These are phyloP conservation scores for Begonia fuchsioides DNA, from an alignment of 306 rosid genomes.

Conservation along the genomic window DNA sequence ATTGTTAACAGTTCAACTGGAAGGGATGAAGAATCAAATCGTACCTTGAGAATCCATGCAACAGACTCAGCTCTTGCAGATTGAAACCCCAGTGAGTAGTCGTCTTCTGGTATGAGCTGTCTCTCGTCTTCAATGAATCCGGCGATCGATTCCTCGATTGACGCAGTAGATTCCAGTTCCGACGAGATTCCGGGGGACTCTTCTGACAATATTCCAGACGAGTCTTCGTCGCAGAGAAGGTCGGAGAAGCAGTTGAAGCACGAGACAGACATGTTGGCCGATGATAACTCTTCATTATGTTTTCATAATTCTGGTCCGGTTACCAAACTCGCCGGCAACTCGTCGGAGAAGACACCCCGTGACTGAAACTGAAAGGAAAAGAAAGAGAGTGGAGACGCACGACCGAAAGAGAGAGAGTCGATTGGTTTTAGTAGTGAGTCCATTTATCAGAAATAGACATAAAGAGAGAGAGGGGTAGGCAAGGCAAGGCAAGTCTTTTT, in stretches of 20 bases:
- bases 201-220: slow-evolving; percentile 45
- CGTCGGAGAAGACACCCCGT: slow-evolving; percentile 8
- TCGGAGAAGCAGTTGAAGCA: slow-evolving; percentile 46
- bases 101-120: slow-evolving; percentile 65
- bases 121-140: slow-evolving; percentile 68
- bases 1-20: neutral
- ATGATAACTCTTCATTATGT: slow-evolving; percentile 36
- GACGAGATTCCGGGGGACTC: slow-evolving; percentile 56
- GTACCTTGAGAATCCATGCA: slow-evolving; percentile 98
- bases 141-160: slow-evolving; percentile 56
- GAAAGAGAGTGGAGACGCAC: no score
- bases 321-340: neutral
- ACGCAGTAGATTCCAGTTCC: slow-evolving; percentile 28
- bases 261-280: slow-evolving; percentile 57
- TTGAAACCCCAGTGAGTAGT: slow-evolving; percentile 45
- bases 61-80: slow-evolving; percentile 70
- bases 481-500: no score
- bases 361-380: no score
- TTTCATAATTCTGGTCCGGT: slow-evolving; percentile 14
- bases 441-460: no score
- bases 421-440: no score
- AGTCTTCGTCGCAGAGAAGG: slow-evolving; percentile 65
- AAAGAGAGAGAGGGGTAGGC: no score
- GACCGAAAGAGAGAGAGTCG: no score
- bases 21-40: neutral